Conservation (phyloP, 164 flowering plant genomes). For the Vitis cinerea region DNA sequence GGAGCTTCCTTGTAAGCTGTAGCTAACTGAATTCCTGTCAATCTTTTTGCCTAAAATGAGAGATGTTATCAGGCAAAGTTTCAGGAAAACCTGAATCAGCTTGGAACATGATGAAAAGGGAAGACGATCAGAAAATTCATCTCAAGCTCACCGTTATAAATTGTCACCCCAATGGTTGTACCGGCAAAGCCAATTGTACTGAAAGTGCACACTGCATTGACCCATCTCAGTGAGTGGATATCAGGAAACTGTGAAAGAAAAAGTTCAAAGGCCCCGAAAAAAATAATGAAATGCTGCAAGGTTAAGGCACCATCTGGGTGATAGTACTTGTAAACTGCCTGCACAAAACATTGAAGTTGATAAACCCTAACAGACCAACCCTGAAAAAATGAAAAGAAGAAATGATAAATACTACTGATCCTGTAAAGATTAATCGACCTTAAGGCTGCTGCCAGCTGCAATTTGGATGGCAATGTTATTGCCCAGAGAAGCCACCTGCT, state of each 20-base stretch:
- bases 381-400: not conserved
- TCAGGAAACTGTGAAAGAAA: slow-evolving; percentile 60
- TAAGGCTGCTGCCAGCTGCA: slow-evolving; percentile 71
- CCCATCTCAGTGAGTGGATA: slow-evolving; percentile 66
- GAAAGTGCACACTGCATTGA: slow-evolving; percentile 59
- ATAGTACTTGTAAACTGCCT: slow-evolving; percentile 58
- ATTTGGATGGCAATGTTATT: slow-evolving; percentile 69
- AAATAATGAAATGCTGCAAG: slow-evolving; percentile 53
- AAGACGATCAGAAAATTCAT: not conserved
- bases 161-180: slow-evolving; percentile 52
- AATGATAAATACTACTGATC: not conserved
- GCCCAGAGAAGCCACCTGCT: slow-evolving; percentile 66
- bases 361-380: too few relatives aligned
- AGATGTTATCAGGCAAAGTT: not conserved
- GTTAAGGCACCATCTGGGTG: slow-evolving; percentile 39
- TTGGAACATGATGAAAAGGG: not conserved
- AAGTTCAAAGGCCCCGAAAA: slow-evolving; percentile 57
- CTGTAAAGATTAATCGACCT: slow-evolving; percentile 31
- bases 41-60: slow-evolving; percentile 37
- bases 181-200: slow-evolving; percentile 61
- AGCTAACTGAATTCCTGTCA: slow-evolving; percentile 39
- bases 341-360: slow-evolving; percentile 3
- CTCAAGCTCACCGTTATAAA: slow-evolving; percentile 43
- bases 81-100: not conserved
- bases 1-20: slow-evolving; percentile 41